phyloP scores from a whole-genome alignment of 345 rosid species.

The Eucalyptus curtisii region DNA sequence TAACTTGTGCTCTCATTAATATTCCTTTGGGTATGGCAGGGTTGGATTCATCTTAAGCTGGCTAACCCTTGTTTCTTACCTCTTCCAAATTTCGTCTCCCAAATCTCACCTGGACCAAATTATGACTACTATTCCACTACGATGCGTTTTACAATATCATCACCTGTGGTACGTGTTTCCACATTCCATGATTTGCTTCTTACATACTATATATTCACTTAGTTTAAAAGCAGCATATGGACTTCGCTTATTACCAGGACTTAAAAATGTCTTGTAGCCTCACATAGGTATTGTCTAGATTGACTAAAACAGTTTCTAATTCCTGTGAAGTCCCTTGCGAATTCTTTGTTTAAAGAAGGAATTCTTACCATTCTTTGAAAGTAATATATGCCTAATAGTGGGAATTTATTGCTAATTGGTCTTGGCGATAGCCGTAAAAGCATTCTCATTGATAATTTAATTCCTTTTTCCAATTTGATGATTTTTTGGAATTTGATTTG shows the following conservation, averaged over 20 bases:
- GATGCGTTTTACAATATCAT: slow-evolving; percentile 82
- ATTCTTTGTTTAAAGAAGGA: background rate
- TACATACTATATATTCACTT: background rate
- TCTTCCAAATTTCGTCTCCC: slow-evolving; percentile 65
- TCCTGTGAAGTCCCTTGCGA: background rate
- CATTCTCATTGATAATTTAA: background rate
- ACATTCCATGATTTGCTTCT: background rate
- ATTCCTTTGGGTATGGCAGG: slow-evolving; percentile 18
- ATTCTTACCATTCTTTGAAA: background rate
- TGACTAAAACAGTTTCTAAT: background rate
- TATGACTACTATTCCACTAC: slow-evolving; percentile 65
- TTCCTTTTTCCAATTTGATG: background rate
- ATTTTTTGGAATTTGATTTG: background rate
- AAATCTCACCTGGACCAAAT: slow-evolving; percentile 78
- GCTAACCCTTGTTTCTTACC: slow-evolving; percentile 66
- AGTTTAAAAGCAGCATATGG: background rate
- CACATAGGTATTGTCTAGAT: background rate
- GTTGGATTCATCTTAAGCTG: slow-evolving; percentile 43
- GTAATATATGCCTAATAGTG: background rate
- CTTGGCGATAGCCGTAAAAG: background rate
- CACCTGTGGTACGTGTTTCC: slow-evolving; percentile 71
- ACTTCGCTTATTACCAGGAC: background rate
- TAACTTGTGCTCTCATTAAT: background rate
- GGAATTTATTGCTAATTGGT: background rate
- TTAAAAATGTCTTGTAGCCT: background rate